Percentiles rank a stretch among this genome's conserved stretches.
phyloP scores from a whole-genome alignment of 2,329 filamentous ascomycete genomes.

The Akanthomyces muscarius region DNA sequence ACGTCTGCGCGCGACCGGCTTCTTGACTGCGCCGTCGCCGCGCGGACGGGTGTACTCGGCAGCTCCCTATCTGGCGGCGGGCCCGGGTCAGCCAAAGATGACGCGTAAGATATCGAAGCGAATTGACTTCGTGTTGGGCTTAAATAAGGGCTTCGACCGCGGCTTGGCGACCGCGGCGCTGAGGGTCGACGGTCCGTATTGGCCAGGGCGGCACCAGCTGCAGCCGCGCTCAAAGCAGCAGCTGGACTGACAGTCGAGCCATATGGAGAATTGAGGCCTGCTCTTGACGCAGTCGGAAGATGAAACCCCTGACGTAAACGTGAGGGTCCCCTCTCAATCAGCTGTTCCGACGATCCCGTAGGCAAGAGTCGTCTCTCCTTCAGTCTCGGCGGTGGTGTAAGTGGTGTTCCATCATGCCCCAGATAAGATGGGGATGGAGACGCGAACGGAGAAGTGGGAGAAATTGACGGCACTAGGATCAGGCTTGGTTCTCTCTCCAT shows the following conservation, averaged over 20 bases:
- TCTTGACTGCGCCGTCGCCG: not conserved
- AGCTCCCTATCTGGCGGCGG: slow-evolving; percentile 45
- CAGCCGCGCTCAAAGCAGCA: not conserved
- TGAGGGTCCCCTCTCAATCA: not conserved
- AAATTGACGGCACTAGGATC: slow-evolving; percentile 20
- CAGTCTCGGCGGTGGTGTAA: slow-evolving; percentile 46
- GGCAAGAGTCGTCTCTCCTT: slow-evolving; percentile 44
- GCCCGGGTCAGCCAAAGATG: slow-evolving; percentile 30
- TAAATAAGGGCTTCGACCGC: not conserved
- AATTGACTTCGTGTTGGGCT: slow-evolving; percentile 11
- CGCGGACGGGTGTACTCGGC: slow-evolving; percentile 29
- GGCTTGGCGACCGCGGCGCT: not conserved
- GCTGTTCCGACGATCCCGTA: slow-evolving; percentile 19
- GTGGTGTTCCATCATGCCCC: slow-evolving; percentile 23
- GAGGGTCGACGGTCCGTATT: not conserved
- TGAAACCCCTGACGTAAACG: slow-evolving; percentile 5
- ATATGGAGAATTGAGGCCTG: not conserved
- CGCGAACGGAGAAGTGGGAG: slow-evolving; percentile 38
- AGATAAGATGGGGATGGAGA: slow-evolving; percentile 32
- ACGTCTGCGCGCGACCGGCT: not conserved
- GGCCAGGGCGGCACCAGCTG: not conserved
- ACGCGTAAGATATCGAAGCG: slow-evolving; percentile 2
- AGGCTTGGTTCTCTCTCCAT: slow-evolving; percentile 14
- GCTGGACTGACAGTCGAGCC: not conserved
- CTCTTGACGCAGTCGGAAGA: not conserved